A percentile compares a stretch with the other conserved stretches of the same genome.
phyloP scores from a whole-genome alignment of 768 basidiomycete species.

The Tubosaeta sp. region DNA sequence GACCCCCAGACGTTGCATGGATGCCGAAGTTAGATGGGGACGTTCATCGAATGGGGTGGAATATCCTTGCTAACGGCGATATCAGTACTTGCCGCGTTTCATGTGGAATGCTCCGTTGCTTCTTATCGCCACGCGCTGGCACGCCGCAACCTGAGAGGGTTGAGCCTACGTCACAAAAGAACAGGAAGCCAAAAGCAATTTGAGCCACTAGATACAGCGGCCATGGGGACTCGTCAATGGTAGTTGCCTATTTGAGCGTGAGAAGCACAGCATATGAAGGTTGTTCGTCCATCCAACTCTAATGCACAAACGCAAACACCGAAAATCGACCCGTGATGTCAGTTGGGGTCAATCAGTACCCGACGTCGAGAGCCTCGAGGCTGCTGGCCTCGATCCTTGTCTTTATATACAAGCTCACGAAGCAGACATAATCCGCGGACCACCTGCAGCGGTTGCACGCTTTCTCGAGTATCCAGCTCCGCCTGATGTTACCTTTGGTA shows the following conservation, averaged over 20 bases:
- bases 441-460: slow-evolving; percentile 36
- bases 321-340: slow-evolving; percentile 9
- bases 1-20: too few species aligned
- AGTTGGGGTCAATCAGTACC: slow-evolving; percentile 8
- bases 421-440: slow-evolving; percentile 62
- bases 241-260: too few species aligned
- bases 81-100: not conserved
- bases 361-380: slow-evolving; percentile 1
- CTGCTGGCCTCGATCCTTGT: slow-evolving; percentile 18
- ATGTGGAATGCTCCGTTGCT: not conserved
- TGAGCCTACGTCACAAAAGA: not conserved
- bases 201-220: not conserved
- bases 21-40: not conserved
- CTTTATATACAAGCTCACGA: slow-evolving; percentile 71
- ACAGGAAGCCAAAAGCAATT: not conserved
- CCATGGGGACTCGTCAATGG: not conserved
- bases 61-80: not conserved
- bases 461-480: slow-evolving; percentile 30
- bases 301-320: slow-evolving; percentile 28
- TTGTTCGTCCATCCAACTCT: not conserved
- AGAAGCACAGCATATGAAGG: too few species aligned
- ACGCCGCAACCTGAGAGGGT: too few species aligned
- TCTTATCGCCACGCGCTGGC: not conserved
- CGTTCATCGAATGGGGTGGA: not conserved
- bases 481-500: slow-evolving; percentile 2